phyloP scores from a whole-genome alignment of 495 filamentous ascomycete species.

The Podospora sp. region DNA sequence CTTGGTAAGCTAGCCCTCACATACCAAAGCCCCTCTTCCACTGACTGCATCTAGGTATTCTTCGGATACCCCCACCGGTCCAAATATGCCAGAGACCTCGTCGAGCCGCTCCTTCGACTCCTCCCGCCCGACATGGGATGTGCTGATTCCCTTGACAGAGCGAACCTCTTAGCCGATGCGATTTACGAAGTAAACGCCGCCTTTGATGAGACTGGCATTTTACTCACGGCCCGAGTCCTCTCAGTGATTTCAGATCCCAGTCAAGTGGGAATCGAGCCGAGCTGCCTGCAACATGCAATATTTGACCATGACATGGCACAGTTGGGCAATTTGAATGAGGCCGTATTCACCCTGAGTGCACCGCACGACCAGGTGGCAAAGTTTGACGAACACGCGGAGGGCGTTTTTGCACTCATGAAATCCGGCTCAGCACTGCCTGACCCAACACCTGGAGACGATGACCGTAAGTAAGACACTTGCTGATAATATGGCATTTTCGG shows the following conservation, averaged over 20 bases:
- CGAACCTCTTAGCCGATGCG: not conserved
- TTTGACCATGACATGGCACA: not conserved
- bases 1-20: not conserved
- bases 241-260: not conserved
- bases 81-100: not conserved
- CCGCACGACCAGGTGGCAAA: not conserved
- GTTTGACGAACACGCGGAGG: too few relatives aligned
- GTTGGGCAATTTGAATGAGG: not conserved
- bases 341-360: not conserved
- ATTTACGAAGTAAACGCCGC: not conserved
- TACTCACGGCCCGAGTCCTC: not conserved
- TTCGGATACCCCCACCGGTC: not conserved
- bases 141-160: not conserved
- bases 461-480: not conserved
- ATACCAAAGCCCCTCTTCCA: not conserved
- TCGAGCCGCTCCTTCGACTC: not conserved
- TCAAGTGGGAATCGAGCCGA: not conserved
- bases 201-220: not conserved
- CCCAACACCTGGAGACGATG: not conserved
- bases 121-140: not conserved
- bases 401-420: too few relatives aligned
- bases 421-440: too few relatives aligned
- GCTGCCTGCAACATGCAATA: not conserved
- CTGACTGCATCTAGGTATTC: not conserved
- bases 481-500: too few relatives aligned